Percentiles rank a stretch among this genome's conserved stretches.
Evolutionary conservation across 192 early-diverging fungal genomes (phyloP).

Genomic region (Lobulomyces angularis): DNA sequence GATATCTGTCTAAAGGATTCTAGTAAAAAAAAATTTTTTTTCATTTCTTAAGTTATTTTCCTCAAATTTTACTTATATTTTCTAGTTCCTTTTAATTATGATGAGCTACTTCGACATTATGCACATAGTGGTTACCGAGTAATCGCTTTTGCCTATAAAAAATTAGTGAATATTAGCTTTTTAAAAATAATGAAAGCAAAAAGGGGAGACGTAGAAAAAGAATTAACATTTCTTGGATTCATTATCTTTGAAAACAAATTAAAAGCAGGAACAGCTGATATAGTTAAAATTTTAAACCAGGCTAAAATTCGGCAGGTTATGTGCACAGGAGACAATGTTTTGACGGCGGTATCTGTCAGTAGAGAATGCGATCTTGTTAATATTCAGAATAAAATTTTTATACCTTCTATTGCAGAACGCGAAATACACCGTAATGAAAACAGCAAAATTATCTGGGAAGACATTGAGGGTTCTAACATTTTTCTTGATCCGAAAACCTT

Average conservation of each 20-base stretch:
- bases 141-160: conserved; percentile 78
- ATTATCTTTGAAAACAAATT: conserved; percentile 99
- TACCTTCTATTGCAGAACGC: conserved; percentile 56
- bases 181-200: conserved; percentile 65
- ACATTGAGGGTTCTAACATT: conserved; percentile 37
- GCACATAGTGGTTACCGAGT: conserved; percentile 96
- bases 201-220: conserved; percentile 74
- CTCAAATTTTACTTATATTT: neutral
- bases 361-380: conserved; percentile 86
- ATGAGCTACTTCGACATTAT: conserved; percentile 65
- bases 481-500: conserved; percentile 44
- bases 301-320: conserved; percentile 90
- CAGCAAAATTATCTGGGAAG: conserved; percentile 59
- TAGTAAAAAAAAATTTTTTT: conserved; percentile 23
- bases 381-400: conserved; percentile 57
- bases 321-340: conserved; percentile 96
- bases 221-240: conserved; percentile 84
- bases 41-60: neutral
- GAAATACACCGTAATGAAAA: conserved; percentile 28
- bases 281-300: conserved; percentile 60
- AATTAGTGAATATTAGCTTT: conserved; percentile 54
- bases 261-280: conserved; percentile 69
- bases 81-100: conserved; percentile 74
- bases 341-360: conserved; percentile 90
- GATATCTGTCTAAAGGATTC: conserved; percentile 75